Evolutionary conservation across 2,329 filamentous ascomycete genomes (phyloP), one percentile per base, ranked within the genome.

Genomic region (Stagonosporopsis vannaccii): DNA sequence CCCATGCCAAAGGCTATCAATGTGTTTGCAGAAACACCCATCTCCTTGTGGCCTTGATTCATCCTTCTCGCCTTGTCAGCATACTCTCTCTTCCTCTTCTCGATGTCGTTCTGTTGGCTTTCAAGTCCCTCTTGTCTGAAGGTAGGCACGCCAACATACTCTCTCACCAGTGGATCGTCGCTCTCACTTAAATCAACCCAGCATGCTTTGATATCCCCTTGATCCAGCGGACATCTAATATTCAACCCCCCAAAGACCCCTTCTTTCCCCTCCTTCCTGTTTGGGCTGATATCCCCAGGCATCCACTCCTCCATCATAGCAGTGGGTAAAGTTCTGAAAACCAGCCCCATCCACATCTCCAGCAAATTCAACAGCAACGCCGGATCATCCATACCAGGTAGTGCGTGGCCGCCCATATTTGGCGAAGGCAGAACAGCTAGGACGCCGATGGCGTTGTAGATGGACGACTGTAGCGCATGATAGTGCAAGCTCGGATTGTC

Each of bases 261-360:
- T 17, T 66, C 61, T 9, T 58, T 65, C 2, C 61, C 65, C 15
- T 39, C 20, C 22, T 46, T 59, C 28, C 42, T 35, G 12, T 26
- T 19, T 1, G 50, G 39, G 12, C 35, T 45, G 1, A 60, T 23
- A 0, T 43, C 32, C 1, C 52, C 44, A 0, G 68, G 68, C 4
- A 73, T 26, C 67, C 68, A 76, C 9, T 62, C 57, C 4, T 56
- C 41, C 33, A 75, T 46, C 8, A 44, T 62, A 9, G 61, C 32
- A 1, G 15, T 6, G 0, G 66, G 72, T 13, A 75, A 48, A 15
- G 60, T 59, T 15, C 68, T 63, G 39, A 76, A 74, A 0, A 73
- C 42, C n/a, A 75, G 58, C 53, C 63, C 61, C 58, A 70, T 70
- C 71, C 73, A 75, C 70, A 74, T 74, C 46, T 76, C 74, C 15